phyloP scores from a whole-genome alignment of 164 flowering plant genomes.

The Echeveria elegans region DNA sequence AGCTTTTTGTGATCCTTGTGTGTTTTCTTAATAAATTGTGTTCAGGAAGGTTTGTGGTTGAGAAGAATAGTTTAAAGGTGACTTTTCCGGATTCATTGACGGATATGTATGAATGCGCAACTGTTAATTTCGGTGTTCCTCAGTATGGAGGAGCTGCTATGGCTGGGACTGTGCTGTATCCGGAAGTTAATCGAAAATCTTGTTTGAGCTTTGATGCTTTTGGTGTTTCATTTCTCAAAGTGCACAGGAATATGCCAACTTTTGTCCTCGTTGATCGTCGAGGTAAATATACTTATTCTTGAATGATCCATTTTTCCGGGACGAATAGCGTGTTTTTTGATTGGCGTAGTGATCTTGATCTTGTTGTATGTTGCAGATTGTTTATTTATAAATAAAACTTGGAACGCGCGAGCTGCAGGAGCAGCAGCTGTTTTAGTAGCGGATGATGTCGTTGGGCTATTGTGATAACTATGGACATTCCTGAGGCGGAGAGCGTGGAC shows the following conservation, averaged over 20 bases:
- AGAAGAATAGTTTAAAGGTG: slow-evolving; percentile 85
- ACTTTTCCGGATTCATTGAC: slow-evolving; percentile 65
- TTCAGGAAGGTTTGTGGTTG: slow-evolving; percentile 77
- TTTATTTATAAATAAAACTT: not conserved
- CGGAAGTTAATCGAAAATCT: slow-evolving; percentile 62
- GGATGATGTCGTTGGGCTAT: slow-evolving; percentile 2
- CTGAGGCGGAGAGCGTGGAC: not conserved
- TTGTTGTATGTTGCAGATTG: not conserved
- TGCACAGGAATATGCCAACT: slow-evolving; percentile 61
- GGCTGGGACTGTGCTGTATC: slow-evolving; percentile 66
- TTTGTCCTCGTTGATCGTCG: slow-evolving; percentile 37
- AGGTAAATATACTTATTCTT: not conserved
- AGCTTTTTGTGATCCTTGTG: not conserved
- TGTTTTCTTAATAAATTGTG: slow-evolving; percentile 18
- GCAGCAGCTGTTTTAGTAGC: slow-evolving; percentile 10
- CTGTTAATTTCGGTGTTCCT: slow-evolving; percentile 97
- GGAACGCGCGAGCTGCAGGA: slow-evolving; percentile 7
- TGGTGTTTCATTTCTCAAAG: slow-evolving; percentile 42
- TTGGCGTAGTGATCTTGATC: not conserved
- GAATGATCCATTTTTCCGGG: not conserved
- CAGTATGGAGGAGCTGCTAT: slow-evolving; percentile 90
- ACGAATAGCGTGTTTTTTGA: not conserved
- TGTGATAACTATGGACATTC: slow-evolving; percentile 6
- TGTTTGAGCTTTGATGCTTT: slow-evolving; percentile 52
- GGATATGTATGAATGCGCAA: slow-evolving; percentile 72